Percentiles rank a stretch among this genome's conserved stretches.
Conservation (phyloP, 306 rosid species). For the Bauhinia variegata region DNA sequence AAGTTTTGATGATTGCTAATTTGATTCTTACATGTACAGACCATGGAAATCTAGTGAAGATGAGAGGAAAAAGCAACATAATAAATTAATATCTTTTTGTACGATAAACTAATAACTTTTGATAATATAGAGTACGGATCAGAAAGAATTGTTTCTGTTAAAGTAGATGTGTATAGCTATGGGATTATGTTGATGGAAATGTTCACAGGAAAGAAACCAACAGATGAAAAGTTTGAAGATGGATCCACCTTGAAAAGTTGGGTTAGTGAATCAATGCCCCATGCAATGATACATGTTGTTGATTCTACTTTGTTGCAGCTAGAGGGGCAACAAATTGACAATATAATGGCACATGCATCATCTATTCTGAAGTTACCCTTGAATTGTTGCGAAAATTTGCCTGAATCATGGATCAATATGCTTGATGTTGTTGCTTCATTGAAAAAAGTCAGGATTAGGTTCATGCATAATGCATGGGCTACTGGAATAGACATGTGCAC, state of each 20-base stretch:
- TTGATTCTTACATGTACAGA: no score
- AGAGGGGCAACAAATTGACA: neutral
- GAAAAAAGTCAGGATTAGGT: no score
- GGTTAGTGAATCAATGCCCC: constrained; percentile 9
- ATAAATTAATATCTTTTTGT: no score
- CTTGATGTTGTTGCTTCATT: no score
- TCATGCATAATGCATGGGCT: no score
- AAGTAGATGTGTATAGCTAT: constrained; percentile 32
- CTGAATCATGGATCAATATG: neutral
- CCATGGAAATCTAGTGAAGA: no score
- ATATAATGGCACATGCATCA: neutral
- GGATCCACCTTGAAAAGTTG: constrained; percentile 23
- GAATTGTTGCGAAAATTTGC: constrained; percentile 10
- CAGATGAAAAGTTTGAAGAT: constrained; percentile 21
- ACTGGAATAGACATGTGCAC: no score
- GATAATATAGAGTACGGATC: neutral
- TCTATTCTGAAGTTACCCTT: constrained; percentile 22
- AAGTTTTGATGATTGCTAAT: no score
- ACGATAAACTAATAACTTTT: no score
- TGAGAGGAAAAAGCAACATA: no score
- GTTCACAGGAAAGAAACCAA: constrained; percentile 26
- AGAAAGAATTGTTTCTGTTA: constrained; percentile 2
- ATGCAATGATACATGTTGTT: neutral
- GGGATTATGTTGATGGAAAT: constrained; percentile 11
- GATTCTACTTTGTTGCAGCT: neutral